A percentile compares a stretch with the other conserved stretches of the same genome.
These are phyloP conservation scores for Wolfiporia cocos DNA, from an alignment of 1,284 basidiomycete species.

Conservation along the genomic window DNA sequence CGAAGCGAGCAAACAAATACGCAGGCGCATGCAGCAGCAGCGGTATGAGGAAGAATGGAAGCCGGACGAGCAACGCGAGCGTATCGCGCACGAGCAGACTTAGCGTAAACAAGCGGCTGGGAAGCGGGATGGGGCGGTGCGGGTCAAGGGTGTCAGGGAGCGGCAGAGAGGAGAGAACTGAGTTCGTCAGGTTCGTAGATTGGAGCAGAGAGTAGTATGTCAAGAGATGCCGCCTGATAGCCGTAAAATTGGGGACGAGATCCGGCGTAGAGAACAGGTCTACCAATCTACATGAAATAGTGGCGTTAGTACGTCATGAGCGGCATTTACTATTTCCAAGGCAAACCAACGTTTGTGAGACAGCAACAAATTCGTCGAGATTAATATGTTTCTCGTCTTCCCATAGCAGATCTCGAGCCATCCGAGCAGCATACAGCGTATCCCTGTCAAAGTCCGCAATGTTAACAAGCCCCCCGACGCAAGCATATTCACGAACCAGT, in stretches of 20 bases:
- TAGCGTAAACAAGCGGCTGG: slow-evolving; percentile 79
- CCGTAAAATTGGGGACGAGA: slow-evolving; percentile 51
- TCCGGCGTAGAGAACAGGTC: slow-evolving; percentile 76
- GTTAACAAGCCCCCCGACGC: too few species aligned
- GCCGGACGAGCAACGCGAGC: slow-evolving; percentile 55
- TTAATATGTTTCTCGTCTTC: slow-evolving; percentile 67
- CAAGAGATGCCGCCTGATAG: slow-evolving; percentile 66
- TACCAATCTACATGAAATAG: slow-evolving; percentile 69
- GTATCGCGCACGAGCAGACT: slow-evolving; percentile 74
- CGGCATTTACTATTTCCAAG: slow-evolving; percentile 7
- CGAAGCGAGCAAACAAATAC: slow-evolving; percentile 74
- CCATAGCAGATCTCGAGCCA: slow-evolving; percentile 90
- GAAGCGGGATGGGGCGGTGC: slow-evolving; percentile 60
- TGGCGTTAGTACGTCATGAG: too few species aligned
- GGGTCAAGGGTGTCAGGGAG: slow-evolving; percentile 80
- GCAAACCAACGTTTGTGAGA: slow-evolving; percentile 77
- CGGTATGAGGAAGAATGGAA: slow-evolving; percentile 87
- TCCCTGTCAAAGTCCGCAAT: slow-evolving; percentile 49
- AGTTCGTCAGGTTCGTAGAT: slow-evolving; percentile 77
- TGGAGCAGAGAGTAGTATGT: slow-evolving; percentile 86
- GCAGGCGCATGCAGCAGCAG: slow-evolving; percentile 78
- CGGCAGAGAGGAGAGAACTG: slow-evolving; percentile 73
- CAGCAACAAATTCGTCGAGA: slow-evolving; percentile 71
- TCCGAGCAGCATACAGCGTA: slow-evolving; percentile 77
- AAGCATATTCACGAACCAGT: slow-evolving; percentile 60